Percentiles rank a stretch among this genome's conserved stretches.
These are phyloP conservation scores for Rosa lucieae DNA, from an alignment of 306 rosid genomes.

Conservation along the genomic window DNA sequence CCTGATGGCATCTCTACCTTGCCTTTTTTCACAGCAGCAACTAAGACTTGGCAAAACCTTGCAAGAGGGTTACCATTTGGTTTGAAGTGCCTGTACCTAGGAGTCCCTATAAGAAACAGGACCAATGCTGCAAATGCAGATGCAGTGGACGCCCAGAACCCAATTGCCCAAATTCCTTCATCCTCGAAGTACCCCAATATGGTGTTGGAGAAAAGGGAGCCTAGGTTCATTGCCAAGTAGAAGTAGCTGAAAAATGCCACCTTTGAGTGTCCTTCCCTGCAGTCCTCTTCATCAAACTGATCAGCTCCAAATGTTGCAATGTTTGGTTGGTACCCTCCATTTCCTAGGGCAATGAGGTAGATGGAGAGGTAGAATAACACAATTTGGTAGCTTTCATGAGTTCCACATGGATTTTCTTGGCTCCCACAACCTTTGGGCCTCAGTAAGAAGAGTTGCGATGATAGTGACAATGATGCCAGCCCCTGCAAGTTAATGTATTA, in stretches of 20 bases:
- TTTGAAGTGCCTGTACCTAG: slow-evolving; percentile 86
- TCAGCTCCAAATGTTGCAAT: slow-evolving; percentile 97
- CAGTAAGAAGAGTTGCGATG: slow-evolving; percentile 77
- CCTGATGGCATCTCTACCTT: slow-evolving; percentile 52
- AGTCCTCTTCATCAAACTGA: slow-evolving; percentile 87
- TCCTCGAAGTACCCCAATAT: slow-evolving; percentile 83
- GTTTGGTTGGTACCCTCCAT: slow-evolving; percentile 96
- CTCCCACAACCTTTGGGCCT: slow-evolving; percentile 87
- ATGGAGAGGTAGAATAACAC: slow-evolving; percentile 82
- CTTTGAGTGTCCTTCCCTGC: slow-evolving; percentile 64
- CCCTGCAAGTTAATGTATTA: slow-evolving; percentile 54
- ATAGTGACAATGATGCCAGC: slow-evolving; percentile 58
- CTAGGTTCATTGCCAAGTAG: slow-evolving; percentile 93
- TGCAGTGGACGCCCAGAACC: slow-evolving; percentile 85
- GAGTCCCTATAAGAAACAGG: slow-evolving; percentile 80
- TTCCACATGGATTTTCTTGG: slow-evolving; percentile 54
- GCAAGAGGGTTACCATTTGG: slow-evolving; percentile 91
- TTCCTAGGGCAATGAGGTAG: slow-evolving; percentile 88
- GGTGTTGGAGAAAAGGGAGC: slow-evolving; percentile 95
- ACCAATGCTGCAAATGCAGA: slow-evolving; percentile 78
- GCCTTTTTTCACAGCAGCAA: slow-evolving; percentile 73
- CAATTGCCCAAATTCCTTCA: slow-evolving; percentile 86
- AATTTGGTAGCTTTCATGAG: slow-evolving; percentile 58
- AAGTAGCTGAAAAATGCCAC: slow-evolving; percentile 97
- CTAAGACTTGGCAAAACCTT: slow-evolving; percentile 80